Evolutionary conservation across 345 rosid species (phyloP).

Genomic region (Lepidium africanum): DNA sequence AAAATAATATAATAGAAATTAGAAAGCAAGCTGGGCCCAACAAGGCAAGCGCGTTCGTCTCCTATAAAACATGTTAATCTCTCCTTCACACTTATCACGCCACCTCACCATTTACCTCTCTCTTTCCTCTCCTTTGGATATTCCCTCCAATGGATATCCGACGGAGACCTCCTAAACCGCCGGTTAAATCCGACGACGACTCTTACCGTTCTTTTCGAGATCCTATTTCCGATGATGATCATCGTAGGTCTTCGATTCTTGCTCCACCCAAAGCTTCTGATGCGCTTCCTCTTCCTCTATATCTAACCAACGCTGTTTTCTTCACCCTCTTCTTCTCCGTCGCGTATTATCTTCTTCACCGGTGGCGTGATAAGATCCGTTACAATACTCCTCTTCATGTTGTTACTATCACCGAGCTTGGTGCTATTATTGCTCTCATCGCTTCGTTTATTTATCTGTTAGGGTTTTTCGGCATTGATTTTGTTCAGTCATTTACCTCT

Average conservation of each 20-base stretch:
- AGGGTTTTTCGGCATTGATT: slow-evolving; percentile 82
- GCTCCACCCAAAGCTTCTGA: slow-evolving; percentile 56
- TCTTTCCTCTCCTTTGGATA: background rate
- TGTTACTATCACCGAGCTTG: slow-evolving; percentile 64
- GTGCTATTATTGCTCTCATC: slow-evolving; percentile 59
- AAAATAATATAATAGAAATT: too few relatives aligned
- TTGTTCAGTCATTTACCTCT: slow-evolving; percentile 68
- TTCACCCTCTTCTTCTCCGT: slow-evolving; percentile 89
- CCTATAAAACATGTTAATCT: too few relatives aligned
- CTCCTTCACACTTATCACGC: too few relatives aligned
- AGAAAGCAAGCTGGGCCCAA: too few relatives aligned
- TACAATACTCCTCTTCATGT: slow-evolving; percentile 77
- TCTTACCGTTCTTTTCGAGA: background rate
- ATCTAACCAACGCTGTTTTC: slow-evolving; percentile 72
- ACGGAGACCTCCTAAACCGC: slow-evolving; percentile 36
- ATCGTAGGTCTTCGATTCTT: slow-evolving; percentile 6
- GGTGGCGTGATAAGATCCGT: slow-evolving; percentile 97
- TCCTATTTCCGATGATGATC: background rate
- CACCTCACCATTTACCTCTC: too few relatives aligned
- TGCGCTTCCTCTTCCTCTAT: slow-evolving; percentile 75
- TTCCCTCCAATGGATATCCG: slow-evolving; percentile 42
- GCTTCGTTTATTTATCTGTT: slow-evolving; percentile 80
- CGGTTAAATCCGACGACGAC: background rate
- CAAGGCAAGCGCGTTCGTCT: too few relatives aligned
- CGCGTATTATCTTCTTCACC: slow-evolving; percentile 72